Evolutionary conservation across 768 basidiomycete species (phyloP), one percentile per base, ranked within the genome.

Genomic region (Hericium rajendrae): DNA sequence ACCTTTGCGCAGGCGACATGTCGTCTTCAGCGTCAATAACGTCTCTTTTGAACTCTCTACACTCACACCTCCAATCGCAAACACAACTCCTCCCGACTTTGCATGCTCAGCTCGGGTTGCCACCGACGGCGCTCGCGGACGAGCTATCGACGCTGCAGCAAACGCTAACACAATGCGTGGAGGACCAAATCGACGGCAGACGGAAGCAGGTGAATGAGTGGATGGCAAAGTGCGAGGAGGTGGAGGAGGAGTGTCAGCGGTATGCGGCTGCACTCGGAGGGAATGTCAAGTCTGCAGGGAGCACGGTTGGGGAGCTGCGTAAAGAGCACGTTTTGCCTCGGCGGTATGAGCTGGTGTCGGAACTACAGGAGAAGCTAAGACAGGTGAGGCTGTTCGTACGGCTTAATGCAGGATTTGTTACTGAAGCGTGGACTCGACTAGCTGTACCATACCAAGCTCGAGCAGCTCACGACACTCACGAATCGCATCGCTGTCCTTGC

Each of bases 81-180:
- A 91, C 89, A 0, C 85, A 88, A 60, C 76, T 91, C 37, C 75
- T 95, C 2, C 91, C 91, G 15, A 83, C 85, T 6, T 75, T 95
- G 4, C 91, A 94, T 70, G 76, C 81, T 1, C 90, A 90, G 65
- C 86, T 95, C 15, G 91, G 90, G 37, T 77, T 94, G 13, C 90
- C 92, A 9, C 71, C 82, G 26, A 82, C 84, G 11, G 85, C 91
- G 0, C 80, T 94, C 46, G 83, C 89, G 67, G 86, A 90, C 68
- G 93, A 97, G 58, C 77, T 94, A 37, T 74, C 78, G 54, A 70
- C 78, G 8, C 78, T 95, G 6, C 86, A 93, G 64, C 77, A 84
- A 37, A 82, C 86, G 51, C 82, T 95, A 48, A 80, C 85, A 56
- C 76, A 80, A 57, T 84, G 88, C 24, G 86, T 94, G 13, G 87